Evolutionary conservation across 495 filamentous ascomycete species (phyloP), one percentile per base, ranked within the genome.

Genomic region (Glutinoglossum americanum): DNA sequence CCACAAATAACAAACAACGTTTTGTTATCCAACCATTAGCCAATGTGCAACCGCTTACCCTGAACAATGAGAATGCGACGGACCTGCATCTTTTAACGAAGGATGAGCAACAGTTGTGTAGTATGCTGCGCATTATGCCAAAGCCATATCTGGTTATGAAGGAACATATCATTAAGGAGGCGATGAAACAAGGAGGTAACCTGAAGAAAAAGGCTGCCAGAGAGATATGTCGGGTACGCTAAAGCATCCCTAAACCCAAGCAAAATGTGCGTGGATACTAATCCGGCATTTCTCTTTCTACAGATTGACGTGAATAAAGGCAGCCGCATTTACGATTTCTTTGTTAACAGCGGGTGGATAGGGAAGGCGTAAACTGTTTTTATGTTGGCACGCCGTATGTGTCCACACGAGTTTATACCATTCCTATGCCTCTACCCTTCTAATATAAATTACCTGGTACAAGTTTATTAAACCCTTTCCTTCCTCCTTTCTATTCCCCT

Each of bases 131-230:
- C 32, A 68, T 97, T 35, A 81, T 87, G 67, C 93, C 92, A 0
- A 97, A 97, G 68, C 86, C 93, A 1, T 99, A 95, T 65, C 65
- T 94, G 35, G 85, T 86, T 62, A 89, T 99, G 68, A 97, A 97
- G 69, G 88, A 95, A 64, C 78, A 82, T 28, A 68, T 95, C 37
- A 68, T 97, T 49, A 86, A 84, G 64, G 89, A 96, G 65, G 85
- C 90, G 0, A 78, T 94, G 71, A 90, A 88, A 68, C 79, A 81
- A 54, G 87, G 88, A 30, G 92, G 92, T 1, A 78, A 71, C 33
- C 62, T 99, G 26, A 97, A 95, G 73, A 94, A 89, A 78, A 96
- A 93, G 65, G 78, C 82, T 60, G 89, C 85, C 0, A 81, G 80
- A 63, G 81, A 81, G 59, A 72, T 84, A 45, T 81, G 77, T 68